Percentiles rank a stretch among this genome's conserved stretches.
Evolutionary conservation across 805 yeast species (phyloP).

Genomic region (Ogataea degrootiae): DNA sequence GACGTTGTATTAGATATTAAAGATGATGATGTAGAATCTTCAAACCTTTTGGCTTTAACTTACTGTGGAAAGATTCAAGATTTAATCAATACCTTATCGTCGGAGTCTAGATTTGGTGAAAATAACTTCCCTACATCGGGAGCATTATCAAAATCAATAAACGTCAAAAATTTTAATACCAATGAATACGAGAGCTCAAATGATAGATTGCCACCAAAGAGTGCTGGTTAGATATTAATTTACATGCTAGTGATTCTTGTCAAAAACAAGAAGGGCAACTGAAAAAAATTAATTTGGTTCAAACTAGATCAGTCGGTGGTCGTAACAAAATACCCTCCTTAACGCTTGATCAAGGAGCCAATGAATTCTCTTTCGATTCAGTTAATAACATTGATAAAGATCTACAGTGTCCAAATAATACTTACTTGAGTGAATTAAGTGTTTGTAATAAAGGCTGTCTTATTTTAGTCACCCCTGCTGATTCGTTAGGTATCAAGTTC

Average conservation of each 20-base stretch:
- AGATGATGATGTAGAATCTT: conserved; percentile 10
- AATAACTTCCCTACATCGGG: conserved; percentile 21
- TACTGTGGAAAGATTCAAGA: conserved; percentile 11
- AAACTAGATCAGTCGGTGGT: conserved; percentile 43
- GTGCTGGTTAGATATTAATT: conserved; percentile 46
- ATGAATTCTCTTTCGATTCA: conserved; percentile 7
- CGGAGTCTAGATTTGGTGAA: conserved; percentile 4
- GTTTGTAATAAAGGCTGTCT: conserved; percentile 13
- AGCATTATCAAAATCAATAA: conserved; percentile 3
- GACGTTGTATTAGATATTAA: conserved; percentile 3
- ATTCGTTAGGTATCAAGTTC: conserved; percentile 18
- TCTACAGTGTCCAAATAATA: conserved; percentile 5
- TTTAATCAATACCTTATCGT: conserved; percentile 8
- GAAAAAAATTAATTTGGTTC: conserved; percentile 28
- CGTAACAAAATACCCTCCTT: conserved; percentile 19
- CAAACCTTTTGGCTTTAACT: conserved; percentile 6
- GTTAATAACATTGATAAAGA: conserved; percentile 16
- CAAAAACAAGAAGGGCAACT: conserved; percentile 35
- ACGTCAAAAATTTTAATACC: conserved; percentile 3
- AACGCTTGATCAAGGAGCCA: conserved; percentile 3
- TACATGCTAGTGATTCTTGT: conserved; percentile 32
- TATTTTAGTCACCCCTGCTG: conserved; percentile 19
- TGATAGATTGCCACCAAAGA: conserved; percentile 38
- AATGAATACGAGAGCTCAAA: conserved; percentile 10
- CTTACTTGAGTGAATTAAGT: conserved; percentile 15